These are phyloP conservation scores for Corniculantispora saksenae DNA, from an alignment of 2,329 filamentous ascomycete species.

Conservation along the genomic window DNA sequence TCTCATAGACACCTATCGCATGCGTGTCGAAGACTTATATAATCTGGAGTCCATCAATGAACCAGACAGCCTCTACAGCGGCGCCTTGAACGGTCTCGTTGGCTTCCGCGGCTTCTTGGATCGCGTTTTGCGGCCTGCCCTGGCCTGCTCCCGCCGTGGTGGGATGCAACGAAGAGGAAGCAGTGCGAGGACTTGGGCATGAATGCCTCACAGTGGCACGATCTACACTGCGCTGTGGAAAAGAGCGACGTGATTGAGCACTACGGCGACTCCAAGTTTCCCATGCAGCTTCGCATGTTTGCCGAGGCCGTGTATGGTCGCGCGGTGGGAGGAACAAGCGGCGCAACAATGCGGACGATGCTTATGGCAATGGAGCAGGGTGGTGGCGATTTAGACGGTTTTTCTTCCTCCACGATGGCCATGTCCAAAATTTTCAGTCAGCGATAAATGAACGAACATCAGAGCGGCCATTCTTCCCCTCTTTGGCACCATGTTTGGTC, in stretches of 20 bases:
- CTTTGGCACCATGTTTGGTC: too few relatives aligned
- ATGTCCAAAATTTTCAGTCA: too few relatives aligned
- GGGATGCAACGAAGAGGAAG: conserved; percentile 38
- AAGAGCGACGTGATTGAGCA: conserved; percentile 42
- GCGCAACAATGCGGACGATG: conserved; percentile 26
- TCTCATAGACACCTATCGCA: conserved; percentile 49
- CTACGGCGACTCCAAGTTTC: conserved; percentile 45
- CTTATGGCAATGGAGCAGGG: conserved; percentile 27
- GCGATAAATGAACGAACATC: too few relatives aligned
- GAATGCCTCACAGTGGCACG: conserved; percentile 29
- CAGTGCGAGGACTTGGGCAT: conserved; percentile 41
- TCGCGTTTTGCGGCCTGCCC: conserved; percentile 26
- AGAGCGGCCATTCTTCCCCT: too few relatives aligned
- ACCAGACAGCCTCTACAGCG: conserved; percentile 33
- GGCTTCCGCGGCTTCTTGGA: conserved; percentile 42
- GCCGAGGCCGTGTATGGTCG: conserved; percentile 41
- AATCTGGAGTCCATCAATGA: conserved; percentile 29
- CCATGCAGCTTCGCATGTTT: conserved; percentile 53
- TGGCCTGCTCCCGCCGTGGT: conserved; percentile 46
- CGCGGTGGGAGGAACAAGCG: conserved; percentile 31
- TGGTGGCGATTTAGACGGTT: too few relatives aligned
- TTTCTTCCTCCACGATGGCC: too few relatives aligned
- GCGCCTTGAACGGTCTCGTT: conserved; percentile 22
- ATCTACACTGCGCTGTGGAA: conserved; percentile 27
- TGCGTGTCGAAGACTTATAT: conserved; percentile 44